Percentiles rank a stretch among this genome's conserved stretches.
phyloP scores from a whole-genome alignment of 306 rosid genomes.

The Crataegus laevigata region DNA sequence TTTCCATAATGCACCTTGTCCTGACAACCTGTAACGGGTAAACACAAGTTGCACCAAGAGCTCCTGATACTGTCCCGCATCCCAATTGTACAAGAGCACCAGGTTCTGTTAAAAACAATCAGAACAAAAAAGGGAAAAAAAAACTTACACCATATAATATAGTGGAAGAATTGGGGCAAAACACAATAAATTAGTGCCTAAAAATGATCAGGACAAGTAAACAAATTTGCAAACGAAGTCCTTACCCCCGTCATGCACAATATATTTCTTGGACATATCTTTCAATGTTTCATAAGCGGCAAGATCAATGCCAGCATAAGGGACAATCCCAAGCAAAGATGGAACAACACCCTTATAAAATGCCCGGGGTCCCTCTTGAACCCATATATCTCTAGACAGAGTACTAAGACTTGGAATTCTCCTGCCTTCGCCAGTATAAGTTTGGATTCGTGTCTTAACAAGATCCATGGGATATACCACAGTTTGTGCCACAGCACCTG shows the following conservation, averaged over 20 bases:
- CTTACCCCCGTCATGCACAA: constrained; percentile 57
- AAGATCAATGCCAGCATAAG: constrained; percentile 90
- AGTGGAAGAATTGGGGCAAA: constrained; percentile 22
- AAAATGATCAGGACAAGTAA: background rate
- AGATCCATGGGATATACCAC: constrained; percentile 84
- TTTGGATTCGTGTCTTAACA: constrained; percentile 72
- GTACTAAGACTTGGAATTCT: constrained; percentile 46
- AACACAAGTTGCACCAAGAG: constrained; percentile 88
- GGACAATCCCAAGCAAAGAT: constrained; percentile 78
- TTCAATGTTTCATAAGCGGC: constrained; percentile 78
- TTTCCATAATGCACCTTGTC: constrained; percentile 52
- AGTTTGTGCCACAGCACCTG: constrained; percentile 89
- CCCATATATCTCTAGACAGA: constrained; percentile 67
- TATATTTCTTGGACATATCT: constrained; percentile 69
- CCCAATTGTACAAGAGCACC: constrained; percentile 83
- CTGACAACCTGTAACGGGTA: constrained; percentile 82
- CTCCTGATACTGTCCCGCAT: constrained; percentile 87
- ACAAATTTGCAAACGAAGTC: background rate
- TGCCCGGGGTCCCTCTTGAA: constrained; percentile 78
- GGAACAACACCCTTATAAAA: constrained; percentile 78
- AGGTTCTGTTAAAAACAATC: constrained; percentile 35
- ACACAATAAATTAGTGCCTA: background rate
- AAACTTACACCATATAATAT: constrained; percentile 19
- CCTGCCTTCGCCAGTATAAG: constrained; percentile 45
- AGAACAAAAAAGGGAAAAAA: constrained; percentile 15